Evolutionary conservation across 2,329 filamentous ascomycete genomes (phyloP).

Genomic region (Tolypocladium inflatum): DNA sequence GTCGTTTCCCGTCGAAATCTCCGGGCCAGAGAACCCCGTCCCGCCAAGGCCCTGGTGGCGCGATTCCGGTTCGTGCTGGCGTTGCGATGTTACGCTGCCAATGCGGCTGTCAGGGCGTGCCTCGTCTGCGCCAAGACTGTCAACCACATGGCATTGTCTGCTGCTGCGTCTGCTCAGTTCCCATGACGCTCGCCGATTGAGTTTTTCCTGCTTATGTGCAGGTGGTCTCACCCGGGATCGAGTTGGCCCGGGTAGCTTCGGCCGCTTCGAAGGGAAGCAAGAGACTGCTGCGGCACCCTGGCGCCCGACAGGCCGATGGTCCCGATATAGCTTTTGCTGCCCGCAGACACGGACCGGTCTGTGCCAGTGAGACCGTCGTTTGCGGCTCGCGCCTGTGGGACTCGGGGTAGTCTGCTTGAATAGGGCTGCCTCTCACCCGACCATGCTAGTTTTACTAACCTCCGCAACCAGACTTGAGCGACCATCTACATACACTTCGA

Average conservation of each 20-base stretch:
- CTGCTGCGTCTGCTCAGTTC: not conserved
- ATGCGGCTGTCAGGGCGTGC: not conserved
- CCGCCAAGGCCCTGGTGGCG: not conserved
- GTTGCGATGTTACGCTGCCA: not conserved
- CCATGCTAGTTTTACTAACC: not conserved
- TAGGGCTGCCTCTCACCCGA: not conserved
- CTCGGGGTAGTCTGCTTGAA: too few species aligned
- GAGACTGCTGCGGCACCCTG: not conserved
- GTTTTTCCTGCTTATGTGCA: not conserved
- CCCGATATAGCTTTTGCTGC: not conserved
- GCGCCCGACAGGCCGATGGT: not conserved
- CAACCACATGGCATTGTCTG: not conserved
- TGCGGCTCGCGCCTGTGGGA: not conserved
- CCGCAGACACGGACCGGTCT: not conserved
- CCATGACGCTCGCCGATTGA: not conserved
- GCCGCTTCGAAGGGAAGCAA: not conserved
- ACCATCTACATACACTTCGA: not conserved
- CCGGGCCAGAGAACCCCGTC: not conserved
- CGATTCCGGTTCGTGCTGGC: not conserved
- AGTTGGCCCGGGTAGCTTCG: not conserved
- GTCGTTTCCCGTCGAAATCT: too few species aligned
- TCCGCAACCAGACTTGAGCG: not conserved
- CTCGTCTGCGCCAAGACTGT: not conserved
- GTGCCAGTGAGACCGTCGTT: not conserved
- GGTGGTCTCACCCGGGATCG: not conserved